Conservation (phyloP, 306 rosid species). For the Hippophae tibetana region DNA sequence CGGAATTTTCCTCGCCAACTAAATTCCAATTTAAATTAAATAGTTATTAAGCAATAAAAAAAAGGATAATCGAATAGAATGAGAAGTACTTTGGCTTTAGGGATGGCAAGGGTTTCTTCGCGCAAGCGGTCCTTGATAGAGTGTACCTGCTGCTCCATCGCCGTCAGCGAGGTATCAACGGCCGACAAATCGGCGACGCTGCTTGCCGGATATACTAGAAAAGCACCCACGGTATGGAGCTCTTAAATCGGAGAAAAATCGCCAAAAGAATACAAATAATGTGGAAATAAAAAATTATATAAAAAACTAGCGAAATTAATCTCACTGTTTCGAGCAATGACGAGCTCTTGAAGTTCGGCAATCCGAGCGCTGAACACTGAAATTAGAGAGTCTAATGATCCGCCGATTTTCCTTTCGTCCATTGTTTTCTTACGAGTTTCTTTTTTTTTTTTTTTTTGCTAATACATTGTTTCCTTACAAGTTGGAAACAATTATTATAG, state of each 20-base stretch:
- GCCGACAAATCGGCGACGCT: conserved; percentile 64
- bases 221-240: not conserved
- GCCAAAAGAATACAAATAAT: not conserved
- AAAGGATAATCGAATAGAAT: not conserved
- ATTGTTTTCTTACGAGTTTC: conserved; percentile 11
- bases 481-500: too few relatives aligned
- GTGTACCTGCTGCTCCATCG: conserved; percentile 84
- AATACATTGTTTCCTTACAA: too few relatives aligned
- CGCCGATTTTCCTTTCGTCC: conserved; percentile 50
- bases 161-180: conserved; percentile 56
- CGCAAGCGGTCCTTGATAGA: conserved; percentile 69
- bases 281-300: too few relatives aligned
- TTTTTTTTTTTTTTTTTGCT: too few relatives aligned
- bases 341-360: conserved; percentile 76
- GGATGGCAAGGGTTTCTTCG: conserved; percentile 73
- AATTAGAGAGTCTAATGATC: conserved; percentile 52
- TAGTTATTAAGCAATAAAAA: not conserved
- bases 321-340: conserved; percentile 77
- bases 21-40: conserved; percentile 1
- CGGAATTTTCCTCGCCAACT: not conserved
- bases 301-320: not conserved
- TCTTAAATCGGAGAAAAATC: not conserved
- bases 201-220: conserved; percentile 72
- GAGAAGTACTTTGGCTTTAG: conserved; percentile 61
- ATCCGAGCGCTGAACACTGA: conserved; percentile 62